Percentiles rank a stretch among this genome's conserved stretches.
Evolutionary conservation across 1,284 basidiomycete species (phyloP).

Genomic region (Sanghuangporus weigelae): DNA sequence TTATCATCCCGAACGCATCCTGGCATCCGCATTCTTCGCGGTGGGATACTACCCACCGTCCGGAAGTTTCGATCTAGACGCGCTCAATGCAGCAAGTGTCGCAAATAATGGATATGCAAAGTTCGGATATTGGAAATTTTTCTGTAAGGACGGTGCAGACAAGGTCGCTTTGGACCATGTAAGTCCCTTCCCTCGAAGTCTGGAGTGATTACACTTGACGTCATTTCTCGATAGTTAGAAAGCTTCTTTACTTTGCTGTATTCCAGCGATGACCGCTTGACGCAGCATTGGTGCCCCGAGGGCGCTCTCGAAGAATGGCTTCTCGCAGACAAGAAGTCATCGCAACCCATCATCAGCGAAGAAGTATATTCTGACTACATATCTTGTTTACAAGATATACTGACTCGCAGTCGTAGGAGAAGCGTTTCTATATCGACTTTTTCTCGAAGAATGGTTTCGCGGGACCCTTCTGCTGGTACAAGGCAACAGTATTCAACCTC

Average conservation of each 20-base stretch:
- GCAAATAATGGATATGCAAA: constrained; percentile 24
- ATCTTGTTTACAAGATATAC: neutral
- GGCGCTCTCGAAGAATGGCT: constrained; percentile 27
- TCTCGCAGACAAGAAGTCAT: constrained; percentile 17
- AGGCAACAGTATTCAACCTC: constrained; percentile 22
- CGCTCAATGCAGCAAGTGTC: constrained; percentile 3
- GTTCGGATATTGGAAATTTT: constrained; percentile 32
- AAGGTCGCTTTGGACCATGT: constrained; percentile 27
- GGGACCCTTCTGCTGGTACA: constrained; percentile 26
- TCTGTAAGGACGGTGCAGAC: constrained; percentile 27
- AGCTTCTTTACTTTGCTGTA: constrained; percentile 29
- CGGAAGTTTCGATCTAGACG: constrained; percentile 11
- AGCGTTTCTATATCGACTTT: neutral
- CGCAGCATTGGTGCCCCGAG: constrained; percentile 23
- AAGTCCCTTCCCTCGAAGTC: constrained; percentile 1
- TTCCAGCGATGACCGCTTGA: constrained; percentile 25
- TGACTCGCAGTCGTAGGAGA: neutral
- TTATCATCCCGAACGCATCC: constrained; percentile 19
- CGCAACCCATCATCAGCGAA: constrained; percentile 19
- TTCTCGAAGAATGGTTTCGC: constrained; percentile 5
- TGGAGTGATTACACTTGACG: neutral
- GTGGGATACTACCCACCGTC: constrained; percentile 19
- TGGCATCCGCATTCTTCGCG: constrained; percentile 21
- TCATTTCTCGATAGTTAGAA: constrained; percentile 23
- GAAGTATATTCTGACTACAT: constrained; percentile 16